A percentile compares a stretch with the other conserved stretches of the same genome.
These are phyloP conservation scores for Tulasnella sp. DNA, from an alignment of 768 basidiomycete species.

Conservation along the genomic window DNA sequence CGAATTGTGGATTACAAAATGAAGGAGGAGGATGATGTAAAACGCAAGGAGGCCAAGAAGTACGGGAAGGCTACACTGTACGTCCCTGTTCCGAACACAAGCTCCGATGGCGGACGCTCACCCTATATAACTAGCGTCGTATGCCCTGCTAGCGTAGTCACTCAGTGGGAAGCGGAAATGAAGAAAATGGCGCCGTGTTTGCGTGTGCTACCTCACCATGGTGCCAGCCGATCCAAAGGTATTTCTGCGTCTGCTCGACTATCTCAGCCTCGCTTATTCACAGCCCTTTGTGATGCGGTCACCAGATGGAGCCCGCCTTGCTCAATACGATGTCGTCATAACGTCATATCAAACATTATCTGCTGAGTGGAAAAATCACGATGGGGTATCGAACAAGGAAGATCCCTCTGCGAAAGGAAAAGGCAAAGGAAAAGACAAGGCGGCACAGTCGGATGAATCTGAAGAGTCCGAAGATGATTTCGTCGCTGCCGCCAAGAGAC, in stretches of 20 bases:
- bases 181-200: constrained; percentile 62
- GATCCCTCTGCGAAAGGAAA: constrained; percentile 39
- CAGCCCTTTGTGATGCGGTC: not conserved
- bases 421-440: constrained; percentile 40
- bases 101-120: not conserved
- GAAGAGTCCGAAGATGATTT: constrained; percentile 25
- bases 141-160: constrained; percentile 79
- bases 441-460: constrained; percentile 32
- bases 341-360: constrained; percentile 84
- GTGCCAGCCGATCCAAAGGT: constrained; percentile 67
- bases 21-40: constrained; percentile 51
- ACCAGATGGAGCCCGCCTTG: constrained; percentile 53
- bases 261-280: not conserved
- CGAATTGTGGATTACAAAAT: constrained; percentile 81
- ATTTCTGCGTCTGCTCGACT: constrained; percentile 30
- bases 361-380: constrained; percentile 64
- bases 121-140: constrained; percentile 57
- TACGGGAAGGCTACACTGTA: constrained; percentile 68
- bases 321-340: constrained; percentile 64
- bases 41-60: constrained; percentile 41
- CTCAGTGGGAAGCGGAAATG: constrained; percentile 89
- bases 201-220: constrained; percentile 79
- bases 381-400: constrained; percentile 43
- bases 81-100: constrained; percentile 32
- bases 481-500: constrained; percentile 20